Conservation (phyloP, 768 basidiomycete genomes). For the Cystobasidium onofrii region DNA sequence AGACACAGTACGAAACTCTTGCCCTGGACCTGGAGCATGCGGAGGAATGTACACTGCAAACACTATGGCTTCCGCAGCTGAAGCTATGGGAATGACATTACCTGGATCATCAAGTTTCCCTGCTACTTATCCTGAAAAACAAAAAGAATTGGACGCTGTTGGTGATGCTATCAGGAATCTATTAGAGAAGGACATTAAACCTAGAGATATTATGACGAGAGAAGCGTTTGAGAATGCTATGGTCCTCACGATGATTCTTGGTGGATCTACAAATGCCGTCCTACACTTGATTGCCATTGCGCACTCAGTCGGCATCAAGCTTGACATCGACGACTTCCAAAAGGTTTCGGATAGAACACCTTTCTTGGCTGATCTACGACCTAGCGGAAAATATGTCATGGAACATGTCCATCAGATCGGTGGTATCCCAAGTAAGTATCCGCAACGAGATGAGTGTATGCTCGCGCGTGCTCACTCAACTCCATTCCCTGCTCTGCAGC, state of each 20-base stretch:
- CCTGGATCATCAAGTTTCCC: conserved; percentile 97
- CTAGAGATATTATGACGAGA: conserved; percentile 92
- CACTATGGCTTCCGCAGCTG: conserved; percentile 93
- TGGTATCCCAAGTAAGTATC: conserved; percentile 77
- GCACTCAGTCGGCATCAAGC: conserved; percentile 81
- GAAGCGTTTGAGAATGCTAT: conserved; percentile 97
- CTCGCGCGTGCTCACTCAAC: neutral
- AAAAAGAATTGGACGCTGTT: conserved; percentile 67
- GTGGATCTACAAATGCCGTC: conserved; percentile 96
- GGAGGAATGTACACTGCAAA: conserved; percentile 60
- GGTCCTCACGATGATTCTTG: conserved; percentile 92
- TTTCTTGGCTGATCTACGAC: conserved; percentile 92
- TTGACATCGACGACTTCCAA: conserved; percentile 89
- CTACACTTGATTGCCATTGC: conserved; percentile 95
- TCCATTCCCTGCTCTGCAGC: conserved; percentile 44
- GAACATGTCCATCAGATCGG: conserved; percentile 93
- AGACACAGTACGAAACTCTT: conserved; percentile 80
- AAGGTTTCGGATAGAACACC: conserved; percentile 81
- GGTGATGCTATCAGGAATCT: conserved; percentile 79
- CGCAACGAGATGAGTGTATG: neutral
- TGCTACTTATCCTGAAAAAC: conserved; percentile 82
- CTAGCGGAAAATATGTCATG: conserved; percentile 97
- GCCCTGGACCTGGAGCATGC: conserved; percentile 95
- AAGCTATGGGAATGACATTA: conserved; percentile 90
- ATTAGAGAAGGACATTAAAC: conserved; percentile 81